phyloP scores from a whole-genome alignment of 495 filamentous ascomycete species.

The Physcia stellaris region DNA sequence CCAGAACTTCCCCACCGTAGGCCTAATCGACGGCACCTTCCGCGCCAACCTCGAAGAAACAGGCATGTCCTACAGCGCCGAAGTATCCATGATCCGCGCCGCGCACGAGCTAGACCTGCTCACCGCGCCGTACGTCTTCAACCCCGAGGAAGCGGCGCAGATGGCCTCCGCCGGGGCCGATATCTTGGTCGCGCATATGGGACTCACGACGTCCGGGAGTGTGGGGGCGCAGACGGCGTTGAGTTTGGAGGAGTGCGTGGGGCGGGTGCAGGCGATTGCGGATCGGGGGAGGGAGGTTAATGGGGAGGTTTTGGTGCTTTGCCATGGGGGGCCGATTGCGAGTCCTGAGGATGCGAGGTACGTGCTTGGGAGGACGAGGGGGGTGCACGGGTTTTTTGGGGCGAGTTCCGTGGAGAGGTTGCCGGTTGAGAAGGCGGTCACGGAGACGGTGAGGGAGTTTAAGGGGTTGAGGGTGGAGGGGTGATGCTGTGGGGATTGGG shows the following conservation, averaged over 20 bases:
- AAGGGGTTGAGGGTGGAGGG: slow-evolving; percentile 44
- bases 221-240: slow-evolving; percentile 49
- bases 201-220: slow-evolving; percentile 47
- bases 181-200: slow-evolving; percentile 56
- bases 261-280: slow-evolving; percentile 44
- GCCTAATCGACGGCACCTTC: slow-evolving; percentile 54
- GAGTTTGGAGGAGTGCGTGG: slow-evolving; percentile 47
- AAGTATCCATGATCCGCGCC: slow-evolving; percentile 48
- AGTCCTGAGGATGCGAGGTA: slow-evolving; percentile 46
- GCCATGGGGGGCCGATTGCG: slow-evolving; percentile 57
- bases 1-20: slow-evolving; percentile 64
- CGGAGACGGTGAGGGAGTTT: slow-evolving; percentile 44
- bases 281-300: slow-evolving; percentile 42
- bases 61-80: slow-evolving; percentile 49
- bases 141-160: slow-evolving; percentile 36
- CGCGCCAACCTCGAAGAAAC: slow-evolving; percentile 55
- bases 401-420: slow-evolving; percentile 59
- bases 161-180: slow-evolving; percentile 56
- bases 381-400: slow-evolving; percentile 58
- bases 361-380: slow-evolving; percentile 41
- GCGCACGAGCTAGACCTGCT: slow-evolving; percentile 44
- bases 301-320: slow-evolving; percentile 48
- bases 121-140: slow-evolving; percentile 60
- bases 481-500: no score
- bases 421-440: slow-evolving; percentile 54